These are phyloP conservation scores for Juglanconis juglandina DNA, from an alignment of 2,329 filamentous ascomycete genomes.

Conservation along the genomic window DNA sequence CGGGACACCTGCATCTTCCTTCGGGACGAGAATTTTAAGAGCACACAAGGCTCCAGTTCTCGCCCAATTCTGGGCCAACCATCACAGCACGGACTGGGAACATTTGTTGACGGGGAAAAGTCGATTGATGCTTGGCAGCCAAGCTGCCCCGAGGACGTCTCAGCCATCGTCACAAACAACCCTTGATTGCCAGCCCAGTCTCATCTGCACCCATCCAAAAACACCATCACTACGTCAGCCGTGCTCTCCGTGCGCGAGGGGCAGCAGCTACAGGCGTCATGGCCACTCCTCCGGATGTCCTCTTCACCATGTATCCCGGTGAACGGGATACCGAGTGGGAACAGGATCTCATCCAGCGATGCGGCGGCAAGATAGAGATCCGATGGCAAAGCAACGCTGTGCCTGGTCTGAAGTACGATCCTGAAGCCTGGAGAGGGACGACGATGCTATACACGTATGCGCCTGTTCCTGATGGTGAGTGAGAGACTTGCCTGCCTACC, in stretches of 20 bases:
- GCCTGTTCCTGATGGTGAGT: conserved; percentile 23
- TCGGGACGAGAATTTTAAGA: not conserved
- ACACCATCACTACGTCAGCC: too few relatives aligned
- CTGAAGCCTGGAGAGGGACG: conserved; percentile 31
- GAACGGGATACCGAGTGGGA: conserved; percentile 13
- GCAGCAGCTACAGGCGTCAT: not conserved
- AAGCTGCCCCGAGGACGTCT: too few relatives aligned
- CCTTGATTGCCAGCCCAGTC: too few relatives aligned
- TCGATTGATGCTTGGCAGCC: too few relatives aligned
- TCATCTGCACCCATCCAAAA: too few relatives aligned
- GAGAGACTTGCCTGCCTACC: not conserved
- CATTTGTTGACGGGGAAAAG: too few relatives aligned
- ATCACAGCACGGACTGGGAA: too few relatives aligned
- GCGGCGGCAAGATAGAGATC: conserved; percentile 25
- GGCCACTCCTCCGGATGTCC: not conserved
- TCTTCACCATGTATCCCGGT: conserved; percentile 3
- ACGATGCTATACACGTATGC: conserved; percentile 33
- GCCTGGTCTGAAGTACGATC: conserved; percentile 24
- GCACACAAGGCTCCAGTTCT: not conserved
- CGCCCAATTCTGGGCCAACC: too few relatives aligned
- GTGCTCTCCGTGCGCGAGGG: too few relatives aligned
- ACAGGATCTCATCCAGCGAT: not conserved
- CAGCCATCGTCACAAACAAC: too few relatives aligned
- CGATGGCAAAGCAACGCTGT: conserved; percentile 26
- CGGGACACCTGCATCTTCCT: not conserved